phyloP scores from a whole-genome alignment of 768 basidiomycete genomes.

The Rickenella mellea region DNA sequence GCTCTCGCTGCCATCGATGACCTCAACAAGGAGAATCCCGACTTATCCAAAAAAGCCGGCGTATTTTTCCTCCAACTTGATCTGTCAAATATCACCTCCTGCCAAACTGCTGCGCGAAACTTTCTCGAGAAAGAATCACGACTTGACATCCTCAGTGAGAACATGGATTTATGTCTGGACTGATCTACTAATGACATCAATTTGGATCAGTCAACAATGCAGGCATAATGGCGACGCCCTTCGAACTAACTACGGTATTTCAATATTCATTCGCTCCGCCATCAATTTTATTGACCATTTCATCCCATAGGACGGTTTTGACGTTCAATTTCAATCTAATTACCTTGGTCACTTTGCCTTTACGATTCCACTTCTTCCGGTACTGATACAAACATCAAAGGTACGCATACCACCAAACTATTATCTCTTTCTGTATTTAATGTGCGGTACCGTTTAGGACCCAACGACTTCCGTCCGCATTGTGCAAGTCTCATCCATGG shows the following conservation, averaged over 20 bases:
- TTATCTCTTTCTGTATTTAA: neutral
- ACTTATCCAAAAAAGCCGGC: neutral
- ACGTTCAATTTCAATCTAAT: slow-evolving; percentile 9
- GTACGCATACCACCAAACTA: too few species aligned
- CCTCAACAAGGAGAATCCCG: slow-evolving; percentile 3
- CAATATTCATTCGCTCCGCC: slow-evolving; percentile 4
- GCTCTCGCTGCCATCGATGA: slow-evolving; percentile 7
- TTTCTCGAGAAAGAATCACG: slow-evolving; percentile 7
- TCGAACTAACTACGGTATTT: slow-evolving; percentile 6
- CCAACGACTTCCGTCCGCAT: neutral
- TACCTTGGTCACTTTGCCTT: slow-evolving; percentile 15
- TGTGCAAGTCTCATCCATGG: neutral
- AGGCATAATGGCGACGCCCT: slow-evolving; percentile 12
- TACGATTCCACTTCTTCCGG: slow-evolving; percentile 8
- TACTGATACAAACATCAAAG: slow-evolving; percentile 11
- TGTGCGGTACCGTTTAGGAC: too few species aligned
- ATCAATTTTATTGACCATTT: too few species aligned
- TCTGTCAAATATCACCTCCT: slow-evolving; percentile 7
- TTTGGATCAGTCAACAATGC: neutral
- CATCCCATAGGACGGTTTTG: neutral
- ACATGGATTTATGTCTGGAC: neutral
- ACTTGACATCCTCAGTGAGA: slow-evolving; percentile 9
- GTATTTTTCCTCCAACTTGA: slow-evolving; percentile 11
- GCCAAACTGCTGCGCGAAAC: slow-evolving; percentile 7
- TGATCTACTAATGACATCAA: too few species aligned